Base-by-base conservation (phyloP, 768 basidiomycete species). In the Strobilomyces dryophilus region DNA sequence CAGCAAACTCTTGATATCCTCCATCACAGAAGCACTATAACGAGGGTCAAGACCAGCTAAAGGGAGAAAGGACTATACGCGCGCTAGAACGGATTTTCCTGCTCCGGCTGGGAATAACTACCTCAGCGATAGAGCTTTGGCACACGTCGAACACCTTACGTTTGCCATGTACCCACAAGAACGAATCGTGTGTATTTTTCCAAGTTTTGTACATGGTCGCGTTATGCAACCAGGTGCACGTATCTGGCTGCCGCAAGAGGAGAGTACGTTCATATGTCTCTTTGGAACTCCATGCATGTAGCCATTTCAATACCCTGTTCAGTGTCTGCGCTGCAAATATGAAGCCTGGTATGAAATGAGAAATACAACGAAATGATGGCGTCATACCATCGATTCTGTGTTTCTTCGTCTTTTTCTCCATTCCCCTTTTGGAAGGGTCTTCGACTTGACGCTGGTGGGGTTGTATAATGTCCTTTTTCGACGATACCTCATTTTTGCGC, bases 141-240 rank as follows among this genome's bases (percentile, higher is more conserved):
- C 14, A 29, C 2, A 0, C 1, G 4, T 15, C 15, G 0, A 47
- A 12, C 1, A 34, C 15, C 4, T 2, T 43, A 63, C 61, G 27
- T 56, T 63, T 62, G 4, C 61, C 60, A 10, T 50, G 24, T 9
- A 61, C 11, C 56, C 60, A 61, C 8, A 61, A 12, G 27, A 55
- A 54, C 3, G 58, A 48, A 14, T 36, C 15, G 0, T 41, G 15
- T 1, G 15, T 10, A 8, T 14, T 29, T 20, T 45, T 61, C 60
- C 60, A 62, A 0, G 10, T 18, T 15, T 43, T 49, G 6, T 24
- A 61, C 0, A 39, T 32, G 1, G 36, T 20, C 21, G 37, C 58
- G 1, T n/a, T 29, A 4, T 27, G 45, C 15, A 61, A 29, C 61
- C 61, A 62, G 11, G 5, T 20, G 8, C 61, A 62, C 2, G 57